phyloP scores from a whole-genome alignment of 1,284 basidiomycete genomes.

The Pulchroboletus neoregius region DNA sequence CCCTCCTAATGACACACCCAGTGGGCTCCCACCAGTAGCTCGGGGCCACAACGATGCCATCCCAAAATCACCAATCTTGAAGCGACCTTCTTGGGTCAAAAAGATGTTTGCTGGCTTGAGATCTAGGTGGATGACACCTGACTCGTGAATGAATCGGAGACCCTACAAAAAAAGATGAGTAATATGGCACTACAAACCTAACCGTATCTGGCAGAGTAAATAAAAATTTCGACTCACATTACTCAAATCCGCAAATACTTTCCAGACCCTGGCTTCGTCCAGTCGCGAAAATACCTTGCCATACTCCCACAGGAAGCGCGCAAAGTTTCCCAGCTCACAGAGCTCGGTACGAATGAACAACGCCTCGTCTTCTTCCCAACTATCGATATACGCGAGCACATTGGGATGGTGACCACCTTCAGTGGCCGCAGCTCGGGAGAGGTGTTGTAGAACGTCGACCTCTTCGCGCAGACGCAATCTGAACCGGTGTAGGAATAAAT shows the following conservation, averaged over 20 bases:
- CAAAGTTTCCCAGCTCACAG: slow-evolving; percentile 89
- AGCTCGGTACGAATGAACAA: slow-evolving; percentile 95
- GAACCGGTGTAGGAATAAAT: slow-evolving; percentile 13
- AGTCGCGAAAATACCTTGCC: slow-evolving; percentile 80
- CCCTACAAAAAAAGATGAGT: slow-evolving; percentile 50
- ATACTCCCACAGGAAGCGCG: slow-evolving; percentile 91
- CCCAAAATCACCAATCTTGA: slow-evolving; percentile 99
- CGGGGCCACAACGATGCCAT: slow-evolving; percentile 88
- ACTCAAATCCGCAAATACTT: slow-evolving; percentile 88
- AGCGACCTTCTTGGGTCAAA: slow-evolving; percentile 81
- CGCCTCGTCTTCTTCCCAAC: slow-evolving; percentile 93
- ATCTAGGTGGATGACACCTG: slow-evolving; percentile 92
- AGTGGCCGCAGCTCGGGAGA: slow-evolving; percentile 48
- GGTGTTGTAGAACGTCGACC: slow-evolving; percentile 86
- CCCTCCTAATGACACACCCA: slow-evolving; percentile 43
- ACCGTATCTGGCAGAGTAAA: slow-evolving; percentile 17
- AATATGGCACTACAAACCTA: slow-evolving; percentile 2
- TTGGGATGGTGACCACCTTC: slow-evolving; percentile 56
- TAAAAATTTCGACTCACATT: slow-evolving; percentile 48
- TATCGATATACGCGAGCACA: slow-evolving; percentile 88
- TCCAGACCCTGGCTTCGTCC: slow-evolving; percentile 96
- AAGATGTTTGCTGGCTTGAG: slow-evolving; percentile 98
- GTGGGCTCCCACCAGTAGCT: slow-evolving; percentile 34
- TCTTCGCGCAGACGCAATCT: slow-evolving; percentile 92
- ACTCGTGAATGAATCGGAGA: slow-evolving; percentile 84